Conservation (phyloP, 495 filamentous ascomycete species). For the Penicillium daleae region DNA sequence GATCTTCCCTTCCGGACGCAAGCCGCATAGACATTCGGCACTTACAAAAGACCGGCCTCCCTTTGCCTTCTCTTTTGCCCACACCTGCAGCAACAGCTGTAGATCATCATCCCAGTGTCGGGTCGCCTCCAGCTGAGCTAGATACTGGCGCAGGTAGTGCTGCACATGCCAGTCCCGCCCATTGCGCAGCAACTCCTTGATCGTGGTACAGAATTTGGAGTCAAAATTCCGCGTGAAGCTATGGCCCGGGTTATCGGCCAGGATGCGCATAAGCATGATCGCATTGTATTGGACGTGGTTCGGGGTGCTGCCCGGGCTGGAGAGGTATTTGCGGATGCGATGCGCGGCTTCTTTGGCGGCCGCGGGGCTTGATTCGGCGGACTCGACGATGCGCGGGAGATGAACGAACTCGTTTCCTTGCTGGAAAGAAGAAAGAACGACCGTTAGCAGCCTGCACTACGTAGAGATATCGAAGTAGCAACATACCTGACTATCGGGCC, state of each 20-base stretch:
- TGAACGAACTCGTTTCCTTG: conserved; percentile 88
- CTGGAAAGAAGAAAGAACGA: conserved; percentile 8
- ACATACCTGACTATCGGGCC: conserved; percentile 62
- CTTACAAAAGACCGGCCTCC: conserved; percentile 20
- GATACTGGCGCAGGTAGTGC: conserved; percentile 82
- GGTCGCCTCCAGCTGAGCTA: conserved; percentile 70
- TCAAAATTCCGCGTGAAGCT: conserved; percentile 89
- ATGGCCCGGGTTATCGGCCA: conserved; percentile 87
- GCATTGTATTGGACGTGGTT: conserved; percentile 89
- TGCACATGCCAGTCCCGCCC: conserved; percentile 76
- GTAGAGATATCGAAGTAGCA: conserved; percentile 17
- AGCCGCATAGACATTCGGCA: neutral
- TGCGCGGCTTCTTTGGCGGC: conserved; percentile 79
- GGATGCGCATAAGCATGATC: conserved; percentile 93
- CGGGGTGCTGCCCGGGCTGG: conserved; percentile 62
- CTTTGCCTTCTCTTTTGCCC: conserved; percentile 79
- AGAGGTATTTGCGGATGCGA: conserved; percentile 80
- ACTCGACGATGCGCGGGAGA: conserved; percentile 93
- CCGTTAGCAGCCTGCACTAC: conserved; percentile 7
- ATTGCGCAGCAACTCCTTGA: conserved; percentile 75
- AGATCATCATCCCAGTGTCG: conserved; percentile 77
- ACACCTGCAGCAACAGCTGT: conserved; percentile 71
- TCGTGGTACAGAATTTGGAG: conserved; percentile 70
- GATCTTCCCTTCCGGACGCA: neutral
- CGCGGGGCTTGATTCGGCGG: conserved; percentile 85